phyloP scores from a whole-genome alignment of 192 early-diverging fungal species.

The Obelidium mucronatum region DNA sequence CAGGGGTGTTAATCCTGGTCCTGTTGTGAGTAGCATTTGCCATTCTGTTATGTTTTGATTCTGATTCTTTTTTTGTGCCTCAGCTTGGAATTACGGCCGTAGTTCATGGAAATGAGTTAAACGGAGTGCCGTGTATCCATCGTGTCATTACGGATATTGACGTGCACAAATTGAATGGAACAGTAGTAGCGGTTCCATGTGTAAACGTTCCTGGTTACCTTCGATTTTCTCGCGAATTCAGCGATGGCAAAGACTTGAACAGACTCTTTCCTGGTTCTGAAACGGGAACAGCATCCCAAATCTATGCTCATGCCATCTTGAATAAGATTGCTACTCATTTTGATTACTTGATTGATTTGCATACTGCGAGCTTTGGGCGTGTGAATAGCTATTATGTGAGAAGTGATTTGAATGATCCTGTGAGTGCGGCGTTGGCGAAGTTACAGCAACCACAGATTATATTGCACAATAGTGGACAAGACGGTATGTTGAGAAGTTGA shows the following conservation, averaged over 20 bases:
- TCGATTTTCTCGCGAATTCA: slow-evolving; percentile 79
- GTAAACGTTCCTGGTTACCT: slow-evolving; percentile 88
- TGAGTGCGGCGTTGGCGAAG: slow-evolving; percentile 76
- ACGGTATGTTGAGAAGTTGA: slow-evolving; percentile 53
- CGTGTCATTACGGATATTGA: slow-evolving; percentile 82
- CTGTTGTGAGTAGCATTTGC: slow-evolving; percentile 30
- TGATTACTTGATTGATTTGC: slow-evolving; percentile 86
- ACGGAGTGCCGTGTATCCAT: slow-evolving; percentile 91
- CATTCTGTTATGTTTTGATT: not conserved
- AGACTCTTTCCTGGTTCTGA: slow-evolving; percentile 78
- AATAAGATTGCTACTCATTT: slow-evolving; percentile 81
- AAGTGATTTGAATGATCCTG: slow-evolving; percentile 81
- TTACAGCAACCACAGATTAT: slow-evolving; percentile 84
- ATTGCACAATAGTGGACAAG: slow-evolving; percentile 69
- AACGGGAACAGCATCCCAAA: slow-evolving; percentile 77
- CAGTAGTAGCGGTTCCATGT: slow-evolving; percentile 88
- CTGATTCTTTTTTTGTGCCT: not conserved
- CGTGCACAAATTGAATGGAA: slow-evolving; percentile 75
- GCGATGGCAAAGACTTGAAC: slow-evolving; percentile 89
- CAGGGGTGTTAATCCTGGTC: slow-evolving; percentile 65
- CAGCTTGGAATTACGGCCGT: slow-evolving; percentile 81
- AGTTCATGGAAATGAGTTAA: slow-evolving; percentile 91
- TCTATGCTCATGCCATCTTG: slow-evolving; percentile 84
- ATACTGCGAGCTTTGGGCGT: slow-evolving; percentile 85
- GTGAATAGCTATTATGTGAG: slow-evolving; percentile 90